Evolutionary conservation across 192 early-diverging fungal species (phyloP), one percentile per base, ranked within the genome.

Genomic region (Dimargaris xerosporica): DNA sequence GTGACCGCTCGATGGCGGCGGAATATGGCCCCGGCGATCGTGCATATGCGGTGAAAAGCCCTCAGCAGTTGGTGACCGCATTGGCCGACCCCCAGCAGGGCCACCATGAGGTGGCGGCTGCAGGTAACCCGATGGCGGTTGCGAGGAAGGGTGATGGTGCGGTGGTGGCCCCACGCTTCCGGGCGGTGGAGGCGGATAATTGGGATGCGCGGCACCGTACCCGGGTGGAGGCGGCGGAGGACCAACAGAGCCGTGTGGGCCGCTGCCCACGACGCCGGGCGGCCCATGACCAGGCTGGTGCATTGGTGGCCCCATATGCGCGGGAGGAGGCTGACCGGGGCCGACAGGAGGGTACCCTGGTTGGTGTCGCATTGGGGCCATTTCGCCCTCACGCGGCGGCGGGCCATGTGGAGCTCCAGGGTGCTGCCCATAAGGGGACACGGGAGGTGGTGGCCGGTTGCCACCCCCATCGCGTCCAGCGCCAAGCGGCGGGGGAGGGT

Each of bases 131-230:
- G n/a, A 4, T 3, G n/a, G 28, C 23, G 54, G 54, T 21, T 17
- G 17, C 16, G 54, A 17, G 44, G 44, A 55, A 17, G 54, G 23
- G 10, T 29, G 16, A 26, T 55, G 54, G 21, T 26, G n/a, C 54
- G 54, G 54, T 3, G 17, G 54, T 50, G 47, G 47, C 17, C 47
- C 47, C 47, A 7, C 47, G 25, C 47, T 50, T 4, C 47, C 47
- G 25, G 47, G 47, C 47, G 47, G n/a, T n/a, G n/a, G n/a, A n/a
- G n/a, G 47, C 47, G 47, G 47, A 50, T 50, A 50, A 50, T 50
- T 50, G 47, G 47, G 47, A 23, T 50, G 47, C 17, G 19, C 47
- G 17, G 47, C 47, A 21, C 47, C 47, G 7, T 50, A 50, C 19
- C 47, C 47, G 25, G 47, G 47, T 17, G 47, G 19, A 50, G 47